These are phyloP conservation scores for Aspergillus ochraceus DNA, from an alignment of 2,329 filamentous ascomycete species.

Conservation along the genomic window DNA sequence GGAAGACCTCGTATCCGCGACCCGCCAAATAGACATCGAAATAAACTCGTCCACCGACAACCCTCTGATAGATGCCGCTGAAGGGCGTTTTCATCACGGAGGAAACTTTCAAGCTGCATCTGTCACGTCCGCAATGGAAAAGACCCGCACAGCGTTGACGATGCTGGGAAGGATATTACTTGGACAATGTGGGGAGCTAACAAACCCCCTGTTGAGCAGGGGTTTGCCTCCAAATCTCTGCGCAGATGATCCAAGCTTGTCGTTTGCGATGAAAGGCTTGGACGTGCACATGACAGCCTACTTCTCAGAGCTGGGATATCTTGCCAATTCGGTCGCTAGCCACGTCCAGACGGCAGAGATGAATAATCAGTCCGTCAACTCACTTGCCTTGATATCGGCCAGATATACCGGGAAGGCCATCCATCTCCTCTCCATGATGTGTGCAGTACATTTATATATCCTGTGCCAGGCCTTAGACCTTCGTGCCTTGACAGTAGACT, in stretches of 20 bases:
- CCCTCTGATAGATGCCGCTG: conserved; percentile 54
- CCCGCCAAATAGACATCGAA: conserved; percentile 57
- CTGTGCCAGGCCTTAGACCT: conserved; percentile 60
- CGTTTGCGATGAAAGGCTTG: conserved; percentile 56
- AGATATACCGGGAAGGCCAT: conserved; percentile 57
- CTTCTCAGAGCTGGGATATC: conserved; percentile 59
- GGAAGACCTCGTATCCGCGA: conserved; percentile 36
- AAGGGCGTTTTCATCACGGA: conserved; percentile 53
- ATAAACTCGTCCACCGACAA: conserved; percentile 68
- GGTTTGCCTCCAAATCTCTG: conserved; percentile 62
- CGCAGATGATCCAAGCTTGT: conserved; percentile 48
- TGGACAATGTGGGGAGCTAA: conserved; percentile 61
- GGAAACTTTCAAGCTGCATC: conserved; percentile 67
- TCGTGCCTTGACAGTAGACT: conserved; percentile 44
- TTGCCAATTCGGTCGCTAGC: conserved; percentile 60
- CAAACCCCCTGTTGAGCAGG: conserved; percentile 58
- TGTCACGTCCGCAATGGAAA: conserved; percentile 65
- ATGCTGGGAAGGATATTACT: conserved; percentile 62
- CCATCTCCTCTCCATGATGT: conserved; percentile 57
- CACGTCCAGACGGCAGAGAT: conserved; percentile 67
- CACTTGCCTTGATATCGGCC: conserved; percentile 59
- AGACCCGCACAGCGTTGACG: conserved; percentile 51
- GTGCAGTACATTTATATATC: conserved; percentile 53
- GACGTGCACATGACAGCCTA: conserved; percentile 66
- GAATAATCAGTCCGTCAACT: conserved; percentile 66